phyloP scores from a whole-genome alignment of 1,139 yeast genomes.

The Lodderomyces elongisporus region DNA sequence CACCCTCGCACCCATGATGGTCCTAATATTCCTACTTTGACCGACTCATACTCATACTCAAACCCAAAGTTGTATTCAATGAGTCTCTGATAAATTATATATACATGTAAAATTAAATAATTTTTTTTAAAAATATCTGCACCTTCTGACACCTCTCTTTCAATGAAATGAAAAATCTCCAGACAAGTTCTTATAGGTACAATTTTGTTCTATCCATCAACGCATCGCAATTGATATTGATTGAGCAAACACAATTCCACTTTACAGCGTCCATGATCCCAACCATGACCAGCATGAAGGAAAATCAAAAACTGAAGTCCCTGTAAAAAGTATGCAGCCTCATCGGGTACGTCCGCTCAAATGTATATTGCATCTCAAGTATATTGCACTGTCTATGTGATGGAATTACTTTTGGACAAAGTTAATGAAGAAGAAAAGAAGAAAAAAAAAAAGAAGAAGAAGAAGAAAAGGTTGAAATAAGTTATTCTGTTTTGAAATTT shows the following conservation, averaged over 20 bases:
- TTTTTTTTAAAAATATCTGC: slow-evolving; percentile 39
- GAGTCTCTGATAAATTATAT: no score
- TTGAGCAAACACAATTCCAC: slow-evolving; percentile 10
- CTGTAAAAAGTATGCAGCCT: no score
- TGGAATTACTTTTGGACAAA: slow-evolving; percentile 53
- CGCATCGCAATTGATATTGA: slow-evolving; percentile 39
- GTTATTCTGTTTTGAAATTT: background rate
- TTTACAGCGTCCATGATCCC: background rate
- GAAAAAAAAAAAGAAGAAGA: slow-evolving; percentile 4
- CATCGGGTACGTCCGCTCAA: background rate
- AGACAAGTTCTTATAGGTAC: slow-evolving; percentile 50
- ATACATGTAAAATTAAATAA: no score
- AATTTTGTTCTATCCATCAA: slow-evolving; percentile 42
- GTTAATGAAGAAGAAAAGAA: slow-evolving; percentile 25
- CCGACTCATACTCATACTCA: no score
- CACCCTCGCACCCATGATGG: no score
- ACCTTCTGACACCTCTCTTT: slow-evolving; percentile 55
- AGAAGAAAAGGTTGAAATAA: slow-evolving; percentile 3
- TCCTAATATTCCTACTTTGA: no score
- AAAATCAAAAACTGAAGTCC: slow-evolving; percentile 8
- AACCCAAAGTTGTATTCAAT: no score
- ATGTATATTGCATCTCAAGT: slow-evolving; percentile 10
- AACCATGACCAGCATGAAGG: background rate
- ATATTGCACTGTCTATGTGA: slow-evolving; percentile 49
- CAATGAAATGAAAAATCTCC: slow-evolving; percentile 34